Conservation (phyloP, 2,329 filamentous ascomycete species). For the Sarocladium strictum region DNA sequence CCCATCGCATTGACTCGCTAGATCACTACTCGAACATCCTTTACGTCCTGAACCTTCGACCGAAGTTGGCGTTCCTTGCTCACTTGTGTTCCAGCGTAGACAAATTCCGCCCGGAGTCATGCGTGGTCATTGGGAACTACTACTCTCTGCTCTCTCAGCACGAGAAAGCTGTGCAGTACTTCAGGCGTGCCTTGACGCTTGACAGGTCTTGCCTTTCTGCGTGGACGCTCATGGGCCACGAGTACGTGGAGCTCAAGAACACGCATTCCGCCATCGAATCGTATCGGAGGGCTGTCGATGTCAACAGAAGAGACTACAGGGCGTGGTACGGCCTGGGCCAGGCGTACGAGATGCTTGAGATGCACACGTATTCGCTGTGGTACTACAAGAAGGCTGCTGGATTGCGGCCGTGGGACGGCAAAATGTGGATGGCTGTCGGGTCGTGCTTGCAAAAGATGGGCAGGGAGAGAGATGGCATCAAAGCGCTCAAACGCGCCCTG, state of each 20-base stretch:
- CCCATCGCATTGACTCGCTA: conserved; percentile 74
- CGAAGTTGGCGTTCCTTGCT: conserved; percentile 87
- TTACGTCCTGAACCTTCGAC: conserved; percentile 82
- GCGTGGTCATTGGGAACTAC: conserved; percentile 95
- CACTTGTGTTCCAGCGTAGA: conserved; percentile 87
- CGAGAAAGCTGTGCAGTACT: conserved; percentile 97
- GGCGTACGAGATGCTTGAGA: conserved; percentile 95
- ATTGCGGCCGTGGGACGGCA: conserved; percentile 89
- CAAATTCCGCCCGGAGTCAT: conserved; percentile 94
- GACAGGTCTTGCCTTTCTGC: conserved; percentile 88
- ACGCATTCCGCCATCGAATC: conserved; percentile 97
- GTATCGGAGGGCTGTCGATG: conserved; percentile 90
- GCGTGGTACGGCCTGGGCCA: conserved; percentile 98
- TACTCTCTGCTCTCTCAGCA: conserved; percentile 92
- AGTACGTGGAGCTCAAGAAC: conserved; percentile 98
- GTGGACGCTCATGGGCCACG: conserved; percentile 98
- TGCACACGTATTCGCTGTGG: conserved; percentile 95
- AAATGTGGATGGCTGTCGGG: conserved; percentile 98
- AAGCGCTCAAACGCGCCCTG: conserved; percentile 86
- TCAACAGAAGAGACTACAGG: conserved; percentile 92
- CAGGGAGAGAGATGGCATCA: conserved; percentile 83
- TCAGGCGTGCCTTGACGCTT: conserved; percentile 83
- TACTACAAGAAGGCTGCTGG: conserved; percentile 96
- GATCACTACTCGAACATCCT: conserved; percentile 98
- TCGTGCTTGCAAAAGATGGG: conserved; percentile 88